phyloP scores from a whole-genome alignment of 768 basidiomycete genomes.

The Coprinopsis cinerea region DNA sequence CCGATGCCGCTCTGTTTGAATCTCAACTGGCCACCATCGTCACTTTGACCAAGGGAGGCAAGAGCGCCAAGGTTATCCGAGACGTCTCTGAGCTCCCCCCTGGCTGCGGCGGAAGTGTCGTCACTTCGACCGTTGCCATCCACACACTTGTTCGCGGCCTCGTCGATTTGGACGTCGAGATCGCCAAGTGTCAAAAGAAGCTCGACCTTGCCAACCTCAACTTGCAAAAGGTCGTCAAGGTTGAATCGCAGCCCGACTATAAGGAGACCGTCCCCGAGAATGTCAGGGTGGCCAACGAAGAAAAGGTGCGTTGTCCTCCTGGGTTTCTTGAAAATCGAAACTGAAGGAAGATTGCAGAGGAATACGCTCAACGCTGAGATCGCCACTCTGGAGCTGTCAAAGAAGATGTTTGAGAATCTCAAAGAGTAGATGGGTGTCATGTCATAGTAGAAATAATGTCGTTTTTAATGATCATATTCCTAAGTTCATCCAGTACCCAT shows the following conservation, averaged over 20 bases:
- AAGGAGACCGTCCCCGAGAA: conserved; percentile 72
- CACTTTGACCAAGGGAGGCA: conserved; percentile 85
- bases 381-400: conserved; percentile 60
- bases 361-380: conserved; percentile 79
- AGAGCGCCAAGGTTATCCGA: conserved; percentile 63
- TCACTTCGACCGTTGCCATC: conserved; percentile 68
- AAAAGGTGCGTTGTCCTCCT: conserved; percentile 55
- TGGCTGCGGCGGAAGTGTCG: conserved; percentile 81
- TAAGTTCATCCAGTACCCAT: no score
- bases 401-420: conserved; percentile 68
- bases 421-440: no score
- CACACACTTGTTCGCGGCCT: conserved; percentile 91
- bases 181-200: conserved; percentile 89
- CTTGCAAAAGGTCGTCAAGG: conserved; percentile 71
- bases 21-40: conserved; percentile 71
- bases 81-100: conserved; percentile 65
- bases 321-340: not conserved
- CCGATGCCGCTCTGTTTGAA: conserved; percentile 62
- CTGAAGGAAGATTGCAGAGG: conserved; percentile 38
- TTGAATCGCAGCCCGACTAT: conserved; percentile 71
- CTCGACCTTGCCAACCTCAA: conserved; percentile 63
- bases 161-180: conserved; percentile 83
- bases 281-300: conserved; percentile 68
- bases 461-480: no score
- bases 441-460: no score